These are phyloP conservation scores for Backusella luteola DNA, from an alignment of 192 early-diverging fungal genomes.

Conservation along the genomic window DNA sequence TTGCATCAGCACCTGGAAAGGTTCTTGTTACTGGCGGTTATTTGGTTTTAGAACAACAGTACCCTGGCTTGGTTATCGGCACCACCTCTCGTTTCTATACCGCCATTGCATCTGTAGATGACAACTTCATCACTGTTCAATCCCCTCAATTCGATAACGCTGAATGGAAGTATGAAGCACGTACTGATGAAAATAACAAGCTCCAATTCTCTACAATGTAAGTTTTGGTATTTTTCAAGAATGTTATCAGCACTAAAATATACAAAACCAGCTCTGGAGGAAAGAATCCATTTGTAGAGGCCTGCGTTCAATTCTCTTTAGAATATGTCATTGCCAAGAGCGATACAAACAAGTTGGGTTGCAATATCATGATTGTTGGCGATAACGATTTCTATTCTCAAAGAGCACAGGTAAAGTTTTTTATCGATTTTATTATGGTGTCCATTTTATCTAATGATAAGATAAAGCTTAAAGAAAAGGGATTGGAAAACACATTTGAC, in stretches of 20 bases:
- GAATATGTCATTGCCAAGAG: constrained; percentile 35
- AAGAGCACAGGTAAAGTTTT: constrained; percentile 62
- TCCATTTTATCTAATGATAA: neutral
- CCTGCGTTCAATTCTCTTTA: constrained; percentile 47
- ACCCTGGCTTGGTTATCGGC: constrained; percentile 82
- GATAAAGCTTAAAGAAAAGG: neutral
- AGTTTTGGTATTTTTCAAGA: neutral
- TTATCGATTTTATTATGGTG: neutral
- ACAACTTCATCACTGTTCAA: constrained; percentile 51
- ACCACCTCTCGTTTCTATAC: constrained; percentile 86
- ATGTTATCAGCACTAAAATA: neutral
- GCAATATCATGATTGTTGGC: constrained; percentile 80
- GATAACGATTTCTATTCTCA: constrained; percentile 99
- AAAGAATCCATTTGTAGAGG: constrained; percentile 69
- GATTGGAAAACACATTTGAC: constrained; percentile 3
- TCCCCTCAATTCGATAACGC: constrained; percentile 91
- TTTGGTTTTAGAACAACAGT: constrained; percentile 81
- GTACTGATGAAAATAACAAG: constrained; percentile 19
- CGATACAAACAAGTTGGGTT: constrained; percentile 34
- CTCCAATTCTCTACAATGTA: constrained; percentile 42
- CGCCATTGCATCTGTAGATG: constrained; percentile 38
- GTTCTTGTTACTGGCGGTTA: constrained; percentile 94
- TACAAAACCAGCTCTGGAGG: constrained; percentile 6
- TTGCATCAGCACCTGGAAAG: constrained; percentile 93
- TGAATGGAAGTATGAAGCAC: constrained; percentile 67